Base-by-base conservation (phyloP, 176 grass and related monocot species). In the Cocos nucifera region DNA sequence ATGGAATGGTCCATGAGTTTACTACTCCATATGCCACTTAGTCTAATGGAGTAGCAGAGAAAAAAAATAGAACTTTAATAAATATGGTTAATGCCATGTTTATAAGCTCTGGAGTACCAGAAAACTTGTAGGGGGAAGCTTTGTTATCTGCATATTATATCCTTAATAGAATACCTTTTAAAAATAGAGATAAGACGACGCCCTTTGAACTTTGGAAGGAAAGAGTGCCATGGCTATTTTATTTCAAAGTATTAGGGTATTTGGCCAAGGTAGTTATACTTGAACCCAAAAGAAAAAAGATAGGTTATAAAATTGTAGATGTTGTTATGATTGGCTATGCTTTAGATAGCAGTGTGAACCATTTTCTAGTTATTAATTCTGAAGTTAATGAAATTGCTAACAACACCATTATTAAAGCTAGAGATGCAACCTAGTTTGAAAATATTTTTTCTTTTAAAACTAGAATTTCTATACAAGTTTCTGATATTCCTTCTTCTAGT, bases 31-130 rank as follows among this genome's bases (percentile, higher is more conserved):
- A 72, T 28, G 61, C 69, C n/a, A 51, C 32, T n/a, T n/a, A n/a
- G n/a, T n/a, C 39, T 49, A n/a, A n/a, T n/a, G n/a, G n/a, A n/a
- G 57, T 72, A 12, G 39, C 28, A 4, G 57, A 62, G 50, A 16
- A 8, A 72, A 72, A n/a, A 61, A 61, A 72, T 53, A 17, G 57
- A 72, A 62, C 69, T 18, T 51, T 72, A 51, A 51, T 61, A 28
- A 19, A 72, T 24, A 62, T 72, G 29, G 35, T 72, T 10, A 72
- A 72, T 72, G 16, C 57, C 19, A 62, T 64, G 49, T 27, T 74
- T 54, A 32, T 54, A 30, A 54, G 71, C 57, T 59, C 54, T 8
- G 17, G 51, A 5, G 22, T 70, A 49, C 17, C 54, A 14, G 17
- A 70, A 57, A 70, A 70, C 19, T 70, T 70, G 17, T 56, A 54